Evolutionary conservation across 129 eudicot genomes (phyloP), one percentile per base, ranked within the genome.

Genomic region (Smallanthus sonchifolius): DNA sequence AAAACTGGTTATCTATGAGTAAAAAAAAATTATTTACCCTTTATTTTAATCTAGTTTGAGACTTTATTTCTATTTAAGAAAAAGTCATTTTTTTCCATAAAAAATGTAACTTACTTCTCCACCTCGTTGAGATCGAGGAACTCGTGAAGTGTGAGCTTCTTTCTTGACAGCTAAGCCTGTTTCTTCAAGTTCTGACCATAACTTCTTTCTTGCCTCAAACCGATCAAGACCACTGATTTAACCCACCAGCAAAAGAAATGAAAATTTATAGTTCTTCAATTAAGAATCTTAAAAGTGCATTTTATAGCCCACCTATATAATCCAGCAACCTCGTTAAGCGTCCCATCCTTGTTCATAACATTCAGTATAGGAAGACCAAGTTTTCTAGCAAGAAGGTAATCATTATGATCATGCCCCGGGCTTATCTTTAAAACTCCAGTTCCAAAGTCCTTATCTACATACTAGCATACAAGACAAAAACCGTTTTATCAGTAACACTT

Each of bases 321-420:
- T 28, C 97, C 97, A 77, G 98, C 97, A 79, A 93, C 92, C 10
- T 90, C 91, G 55, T 93, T 93, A 16, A 93, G 81, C 1, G 98
- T 93, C 35, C 98, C 98, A 68, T 93, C 96, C 77, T 93, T 93
- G 80, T 93, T 93, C 98, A 93, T 93, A 67, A 93, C 92, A 76
- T 83, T 90, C 10, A 93, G 98, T 70, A 93, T 90, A 30, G 98
- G 98, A 63, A 93, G 95, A 65, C 98, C 98, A 70, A 90, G 91
- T 77, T 93, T 93, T 59, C 96, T 89, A 63, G 98, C 98, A 78
- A 93, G 98, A 72, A 90, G 96, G 76, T 93, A 93, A 83, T 93
- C 97, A 72, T 93, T 93, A 83, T 93, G 98, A 81, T 93, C 98
- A 86, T 93, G 98, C 66, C 98, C 98, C n/a, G 98, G 98, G 83